Percentiles rank a stretch among this genome's conserved stretches.
These are phyloP conservation scores for Astrephomene gubernaculifera DNA, from an alignment of 139 green algal genomes.

Conservation along the genomic window DNA sequence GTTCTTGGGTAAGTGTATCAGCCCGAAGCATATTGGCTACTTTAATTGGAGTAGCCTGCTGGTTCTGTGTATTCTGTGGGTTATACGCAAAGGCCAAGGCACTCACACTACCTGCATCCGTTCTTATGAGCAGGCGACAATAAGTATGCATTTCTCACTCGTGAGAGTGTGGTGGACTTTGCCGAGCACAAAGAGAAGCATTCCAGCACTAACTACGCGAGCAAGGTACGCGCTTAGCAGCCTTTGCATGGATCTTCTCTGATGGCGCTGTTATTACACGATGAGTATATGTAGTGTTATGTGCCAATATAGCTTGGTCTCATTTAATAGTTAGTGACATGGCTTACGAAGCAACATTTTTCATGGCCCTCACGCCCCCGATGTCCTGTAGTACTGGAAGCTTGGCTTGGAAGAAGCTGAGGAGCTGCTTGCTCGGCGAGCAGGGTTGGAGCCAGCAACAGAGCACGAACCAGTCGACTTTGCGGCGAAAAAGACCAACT, in stretches of 20 bases:
- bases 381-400: constrained; percentile 32
- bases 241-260: neutral
- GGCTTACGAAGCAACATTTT: neutral
- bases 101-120: neutral
- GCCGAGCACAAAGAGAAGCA: constrained; percentile 8
- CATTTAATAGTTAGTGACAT: neutral
- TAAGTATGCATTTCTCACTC: constrained; percentile 33
- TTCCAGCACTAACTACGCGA: constrained; percentile 20
- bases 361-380: neutral
- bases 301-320: too few relatives aligned
- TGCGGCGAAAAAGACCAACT: constrained; percentile 25
- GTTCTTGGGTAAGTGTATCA: constrained; percentile 16
- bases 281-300: too few relatives aligned
- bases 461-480: constrained; percentile 33
- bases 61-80: neutral
- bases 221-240: neutral
- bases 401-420: constrained; percentile 28
- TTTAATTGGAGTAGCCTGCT: neutral
- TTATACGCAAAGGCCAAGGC: neutral
- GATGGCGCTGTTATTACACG: too few relatives aligned
- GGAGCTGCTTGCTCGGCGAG: constrained; percentile 24
- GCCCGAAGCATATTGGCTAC: neutral
- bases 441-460: constrained; percentile 1
- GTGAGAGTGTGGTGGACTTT: constrained; percentile 30
- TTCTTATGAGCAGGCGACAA: constrained; percentile 17